Percentiles rank a stretch among this genome's conserved stretches.
phyloP scores from a whole-genome alignment of 495 filamentous ascomycete species.

The Umbilicaria muhlenbergii region DNA sequence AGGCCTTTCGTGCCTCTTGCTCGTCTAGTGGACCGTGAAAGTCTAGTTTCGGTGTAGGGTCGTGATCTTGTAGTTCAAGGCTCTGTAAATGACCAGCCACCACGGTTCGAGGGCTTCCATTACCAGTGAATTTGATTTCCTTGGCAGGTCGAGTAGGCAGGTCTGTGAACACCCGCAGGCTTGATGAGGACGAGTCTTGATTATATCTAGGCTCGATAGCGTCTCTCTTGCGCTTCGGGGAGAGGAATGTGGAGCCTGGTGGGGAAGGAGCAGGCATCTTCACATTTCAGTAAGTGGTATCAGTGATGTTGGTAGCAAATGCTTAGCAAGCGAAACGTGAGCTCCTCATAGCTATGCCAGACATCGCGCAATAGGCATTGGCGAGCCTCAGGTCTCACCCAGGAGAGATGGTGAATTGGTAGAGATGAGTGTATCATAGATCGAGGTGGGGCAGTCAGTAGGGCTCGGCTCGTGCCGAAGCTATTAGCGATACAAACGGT shows the following conservation, averaged over 20 bases:
- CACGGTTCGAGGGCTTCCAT: conserved; percentile 41
- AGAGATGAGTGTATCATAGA: background rate
- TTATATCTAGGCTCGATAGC: conserved; percentile 19
- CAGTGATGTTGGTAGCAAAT: too few relatives aligned
- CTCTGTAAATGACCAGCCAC: conserved; percentile 50
- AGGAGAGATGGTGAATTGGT: background rate
- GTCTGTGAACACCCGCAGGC: conserved; percentile 4
- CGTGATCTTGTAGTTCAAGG: conserved; percentile 38
- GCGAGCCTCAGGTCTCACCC: background rate
- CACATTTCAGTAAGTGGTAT: background rate
- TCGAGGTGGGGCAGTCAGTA: background rate
- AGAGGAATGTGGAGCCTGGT: conserved; percentile 11
- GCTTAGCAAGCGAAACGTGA: too few relatives aligned
- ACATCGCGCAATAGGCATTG: background rate
- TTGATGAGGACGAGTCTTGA: conserved; percentile 22
- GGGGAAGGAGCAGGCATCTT: conserved; percentile 1
- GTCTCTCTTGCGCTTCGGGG: conserved; percentile 28
- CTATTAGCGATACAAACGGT: too few relatives aligned
- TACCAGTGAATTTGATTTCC: background rate
- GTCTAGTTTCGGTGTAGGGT: conserved; percentile 15
- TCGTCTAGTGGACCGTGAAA: background rate
- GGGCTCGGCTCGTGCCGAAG: too few relatives aligned
- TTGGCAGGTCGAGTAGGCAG: conserved; percentile 1
- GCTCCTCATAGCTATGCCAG: background rate
- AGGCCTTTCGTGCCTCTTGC: conserved; percentile 2